phyloP scores from a whole-genome alignment of 768 basidiomycete genomes.

The Lactifluus echinatus region DNA sequence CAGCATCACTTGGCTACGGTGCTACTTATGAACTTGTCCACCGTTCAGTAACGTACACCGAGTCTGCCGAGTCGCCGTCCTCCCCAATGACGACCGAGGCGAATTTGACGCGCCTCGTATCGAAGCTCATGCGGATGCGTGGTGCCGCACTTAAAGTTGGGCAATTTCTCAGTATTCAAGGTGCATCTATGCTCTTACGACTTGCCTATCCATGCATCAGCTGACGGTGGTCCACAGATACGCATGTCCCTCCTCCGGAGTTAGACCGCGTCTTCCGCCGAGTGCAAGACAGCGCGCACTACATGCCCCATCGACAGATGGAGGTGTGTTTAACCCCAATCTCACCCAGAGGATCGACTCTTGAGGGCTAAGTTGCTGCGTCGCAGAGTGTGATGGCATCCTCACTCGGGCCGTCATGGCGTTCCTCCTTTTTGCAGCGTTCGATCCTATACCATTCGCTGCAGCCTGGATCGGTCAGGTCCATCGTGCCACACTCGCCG shows the following conservation, averaged over 20 bases:
- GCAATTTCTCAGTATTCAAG: slow-evolving; percentile 97
- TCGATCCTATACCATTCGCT: slow-evolving; percentile 83
- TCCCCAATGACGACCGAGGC: slow-evolving; percentile 84
- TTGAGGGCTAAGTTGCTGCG: neutral
- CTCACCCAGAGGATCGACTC: neutral
- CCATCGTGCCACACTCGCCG: slow-evolving; percentile 60
- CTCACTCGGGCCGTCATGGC: slow-evolving; percentile 73
- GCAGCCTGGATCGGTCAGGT: slow-evolving; percentile 98
- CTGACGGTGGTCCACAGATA: slow-evolving; percentile 44
- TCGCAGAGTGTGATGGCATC: slow-evolving; percentile 21
- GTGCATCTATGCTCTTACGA: slow-evolving; percentile 25
- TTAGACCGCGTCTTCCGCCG: slow-evolving; percentile 81
- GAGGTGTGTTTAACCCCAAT: slow-evolving; percentile 45
- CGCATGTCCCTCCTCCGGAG: slow-evolving; percentile 78
- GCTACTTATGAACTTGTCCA: slow-evolving; percentile 82
- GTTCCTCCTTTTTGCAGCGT: slow-evolving; percentile 60
- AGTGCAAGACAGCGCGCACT: slow-evolving; percentile 93
- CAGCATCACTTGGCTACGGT: slow-evolving; percentile 81
- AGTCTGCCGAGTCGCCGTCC: slow-evolving; percentile 25
- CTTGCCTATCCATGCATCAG: neutral
- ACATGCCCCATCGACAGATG: slow-evolving; percentile 99
- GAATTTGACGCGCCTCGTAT: slow-evolving; percentile 82
- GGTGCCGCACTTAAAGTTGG: slow-evolving; percentile 95
- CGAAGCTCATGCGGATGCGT: slow-evolving; percentile 90
- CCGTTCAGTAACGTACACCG: slow-evolving; percentile 37